Percentiles rank a stretch among this genome's conserved stretches.
Conservation (phyloP, 345 rosid species). For the Eucalyptus albens region DNA sequence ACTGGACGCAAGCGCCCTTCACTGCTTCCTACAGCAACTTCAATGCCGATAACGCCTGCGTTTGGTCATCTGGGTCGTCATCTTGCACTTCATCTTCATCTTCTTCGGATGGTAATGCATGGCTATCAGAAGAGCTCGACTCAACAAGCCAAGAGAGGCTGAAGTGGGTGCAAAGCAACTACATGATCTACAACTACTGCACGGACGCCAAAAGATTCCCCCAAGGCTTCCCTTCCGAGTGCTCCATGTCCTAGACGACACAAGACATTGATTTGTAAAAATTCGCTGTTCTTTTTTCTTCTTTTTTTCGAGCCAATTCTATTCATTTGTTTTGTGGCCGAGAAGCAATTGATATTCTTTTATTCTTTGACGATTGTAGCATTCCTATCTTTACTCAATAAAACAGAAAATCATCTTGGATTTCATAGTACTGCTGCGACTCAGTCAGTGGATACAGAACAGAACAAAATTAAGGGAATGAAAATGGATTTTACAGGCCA, state of each 20-base stretch:
- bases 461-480: neutral
- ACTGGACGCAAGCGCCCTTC: conserved; percentile 56
- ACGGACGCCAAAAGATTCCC: conserved; percentile 36
- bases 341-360: neutral
- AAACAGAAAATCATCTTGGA: neutral
- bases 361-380: neutral
- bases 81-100: conserved; percentile 3
- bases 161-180: conserved; percentile 33
- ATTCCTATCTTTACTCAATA: neutral
- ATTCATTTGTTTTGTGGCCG: neutral
- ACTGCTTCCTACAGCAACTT: conserved; percentile 42
- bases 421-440: neutral
- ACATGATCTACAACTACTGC: conserved; percentile 50
- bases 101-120: neutral
- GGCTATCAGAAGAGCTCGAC: conserved; percentile 26
- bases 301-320: neutral
- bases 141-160: conserved; percentile 10
- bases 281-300: neutral
- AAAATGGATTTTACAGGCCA: neutral
- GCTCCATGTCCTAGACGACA: conserved; percentile 1
- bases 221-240: conserved; percentile 41
- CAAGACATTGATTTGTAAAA: neutral
- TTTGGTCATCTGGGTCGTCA: conserved; percentile 19
- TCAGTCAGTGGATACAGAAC: neutral
- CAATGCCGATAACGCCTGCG: conserved; percentile 24